These are phyloP conservation scores for Alternaria panax DNA, from an alignment of 2,329 filamentous ascomycete species.

Conservation along the genomic window DNA sequence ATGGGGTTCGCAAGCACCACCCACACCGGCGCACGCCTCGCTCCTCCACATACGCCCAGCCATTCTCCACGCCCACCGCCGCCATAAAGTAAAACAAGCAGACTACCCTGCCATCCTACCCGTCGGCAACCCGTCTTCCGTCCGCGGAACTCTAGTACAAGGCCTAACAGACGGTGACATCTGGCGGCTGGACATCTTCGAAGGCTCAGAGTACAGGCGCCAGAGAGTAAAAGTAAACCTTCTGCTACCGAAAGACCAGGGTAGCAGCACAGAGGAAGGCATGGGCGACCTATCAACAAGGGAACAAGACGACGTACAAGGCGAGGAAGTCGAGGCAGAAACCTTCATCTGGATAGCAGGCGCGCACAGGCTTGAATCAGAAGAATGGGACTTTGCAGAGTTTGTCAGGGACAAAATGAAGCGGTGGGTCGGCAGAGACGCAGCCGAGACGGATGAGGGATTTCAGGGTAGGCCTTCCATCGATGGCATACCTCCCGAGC, in stretches of 20 bases:
- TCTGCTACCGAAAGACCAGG: constrained; percentile 36
- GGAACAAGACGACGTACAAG: constrained; percentile 43
- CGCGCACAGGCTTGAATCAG: constrained; percentile 65
- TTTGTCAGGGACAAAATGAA: constrained; percentile 79
- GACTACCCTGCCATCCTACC: constrained; percentile 84
- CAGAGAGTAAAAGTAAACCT: constrained; percentile 56
- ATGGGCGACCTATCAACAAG: constrained; percentile 33
- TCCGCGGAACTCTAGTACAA: constrained; percentile 76
- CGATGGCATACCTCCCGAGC: constrained; percentile 14
- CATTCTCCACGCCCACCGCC: constrained; percentile 75
- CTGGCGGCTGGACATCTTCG: constrained; percentile 78
- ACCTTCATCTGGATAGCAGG: constrained; percentile 62
- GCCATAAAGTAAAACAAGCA: constrained; percentile 70
- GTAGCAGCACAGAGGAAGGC: constrained; percentile 13
- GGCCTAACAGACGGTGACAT: constrained; percentile 82
- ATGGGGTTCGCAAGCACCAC: constrained; percentile 66
- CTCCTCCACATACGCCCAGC: constrained; percentile 74
- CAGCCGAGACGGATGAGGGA: constrained; percentile 55
- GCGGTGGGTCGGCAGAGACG: constrained; percentile 60
- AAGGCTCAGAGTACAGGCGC: constrained; percentile 76
- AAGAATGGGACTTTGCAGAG: constrained; percentile 87
- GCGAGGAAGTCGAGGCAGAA: constrained; percentile 53
- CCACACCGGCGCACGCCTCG: constrained; percentile 56
- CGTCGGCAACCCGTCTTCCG: constrained; percentile 40
- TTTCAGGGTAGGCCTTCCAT: constrained; percentile 52